phyloP scores from a whole-genome alignment of 306 rosid species.

The Lotus japonicus region DNA sequence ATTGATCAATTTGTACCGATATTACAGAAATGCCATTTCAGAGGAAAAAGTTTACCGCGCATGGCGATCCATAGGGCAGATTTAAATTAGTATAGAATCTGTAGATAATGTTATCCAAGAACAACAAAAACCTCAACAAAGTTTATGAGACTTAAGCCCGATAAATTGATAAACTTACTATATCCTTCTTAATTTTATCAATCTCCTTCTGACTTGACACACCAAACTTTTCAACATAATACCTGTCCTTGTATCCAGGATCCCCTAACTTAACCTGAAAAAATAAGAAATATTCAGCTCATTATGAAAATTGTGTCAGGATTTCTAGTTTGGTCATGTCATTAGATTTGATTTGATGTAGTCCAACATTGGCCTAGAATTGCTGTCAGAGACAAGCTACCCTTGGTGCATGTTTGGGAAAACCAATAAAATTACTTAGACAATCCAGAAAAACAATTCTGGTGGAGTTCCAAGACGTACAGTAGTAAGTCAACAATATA shows the following conservation, averaged over 20 bases:
- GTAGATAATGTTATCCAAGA: not conserved
- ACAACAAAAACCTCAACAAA: not conserved
- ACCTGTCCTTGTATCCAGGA: conserved; percentile 94
- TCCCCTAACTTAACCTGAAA: conserved; percentile 88
- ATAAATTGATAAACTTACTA: conserved; percentile 32
- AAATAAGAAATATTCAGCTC: conserved; percentile 5
- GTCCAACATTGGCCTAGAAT: not conserved
- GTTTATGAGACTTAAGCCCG: not conserved
- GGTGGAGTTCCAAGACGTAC: not conserved
- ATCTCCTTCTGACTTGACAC: conserved; percentile 51
- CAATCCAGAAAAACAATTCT: too few species aligned
- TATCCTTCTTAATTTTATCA: conserved; percentile 49
- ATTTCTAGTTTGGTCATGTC: not conserved
- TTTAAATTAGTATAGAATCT: too few species aligned
- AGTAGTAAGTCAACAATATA: not conserved
- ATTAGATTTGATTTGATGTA: conserved; percentile 1
- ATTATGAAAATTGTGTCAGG: not conserved
- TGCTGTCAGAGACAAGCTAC: not conserved
- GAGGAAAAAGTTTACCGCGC: too few species aligned
- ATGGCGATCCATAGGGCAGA: too few species aligned
- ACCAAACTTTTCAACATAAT: conserved; percentile 84
- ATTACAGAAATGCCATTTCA: too few species aligned
- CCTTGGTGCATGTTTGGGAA: not conserved
- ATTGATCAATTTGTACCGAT: too few species aligned
- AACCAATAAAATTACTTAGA: not conserved